Percentiles rank a stretch among this genome's conserved stretches.
These are phyloP conservation scores for Globisporangium megalacanthum DNA, from an alignment of 352 stramenopile species.

Conservation along the genomic window DNA sequence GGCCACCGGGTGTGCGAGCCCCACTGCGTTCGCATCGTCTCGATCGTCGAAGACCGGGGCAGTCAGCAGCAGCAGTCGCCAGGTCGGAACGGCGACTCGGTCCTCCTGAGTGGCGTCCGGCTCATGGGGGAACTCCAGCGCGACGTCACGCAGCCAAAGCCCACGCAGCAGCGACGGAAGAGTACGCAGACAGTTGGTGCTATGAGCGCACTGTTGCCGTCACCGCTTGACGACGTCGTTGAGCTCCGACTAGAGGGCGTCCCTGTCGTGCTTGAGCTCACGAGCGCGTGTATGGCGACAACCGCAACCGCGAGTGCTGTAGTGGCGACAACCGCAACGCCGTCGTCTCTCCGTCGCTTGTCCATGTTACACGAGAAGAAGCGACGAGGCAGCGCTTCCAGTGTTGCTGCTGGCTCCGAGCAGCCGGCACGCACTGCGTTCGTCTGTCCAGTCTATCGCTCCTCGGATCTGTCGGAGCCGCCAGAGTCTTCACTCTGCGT, in stretches of 20 bases:
- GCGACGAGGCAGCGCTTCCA: not conserved
- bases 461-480: not conserved
- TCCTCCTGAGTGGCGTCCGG: constrained; percentile 25
- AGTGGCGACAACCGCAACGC: not conserved
- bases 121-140: constrained; percentile 28
- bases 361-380: not conserved
- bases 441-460: constrained; percentile 22
- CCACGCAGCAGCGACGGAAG: constrained; percentile 1
- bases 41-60: constrained; percentile 34
- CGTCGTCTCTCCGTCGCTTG: not conserved
- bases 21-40: constrained; percentile 31
- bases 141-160: constrained; percentile 13
- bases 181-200: not conserved
- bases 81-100: constrained; percentile 10
- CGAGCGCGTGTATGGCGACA: constrained; percentile 20
- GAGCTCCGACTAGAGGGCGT: constrained; percentile 18
- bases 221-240: not conserved
- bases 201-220: not conserved
- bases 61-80: not conserved
- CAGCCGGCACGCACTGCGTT: constrained; percentile 8
- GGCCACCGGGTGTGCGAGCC: constrained; percentile 25
- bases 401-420: too few species aligned
- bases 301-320: not conserved
- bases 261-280: constrained; percentile 28
- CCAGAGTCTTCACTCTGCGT: constrained; percentile 18